phyloP scores from a whole-genome alignment of 1,284 basidiomycete species.

The Microbotryomycetes sp. region DNA sequence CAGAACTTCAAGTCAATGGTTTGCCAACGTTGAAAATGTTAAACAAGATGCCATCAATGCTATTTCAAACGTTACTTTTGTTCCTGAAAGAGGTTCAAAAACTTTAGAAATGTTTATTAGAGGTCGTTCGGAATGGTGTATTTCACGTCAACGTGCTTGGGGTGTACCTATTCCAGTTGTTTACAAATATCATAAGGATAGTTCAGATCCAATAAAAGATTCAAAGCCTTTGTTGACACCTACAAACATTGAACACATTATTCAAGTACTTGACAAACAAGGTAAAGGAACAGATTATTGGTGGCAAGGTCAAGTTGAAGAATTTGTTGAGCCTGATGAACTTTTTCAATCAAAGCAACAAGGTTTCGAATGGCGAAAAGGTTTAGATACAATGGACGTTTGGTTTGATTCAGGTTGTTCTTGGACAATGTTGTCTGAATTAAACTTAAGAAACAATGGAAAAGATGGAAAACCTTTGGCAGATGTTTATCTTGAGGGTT shows the following conservation, averaged over 20 bases:
- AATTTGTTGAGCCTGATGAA: slow-evolving; percentile 66
- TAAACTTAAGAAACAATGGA: slow-evolving; percentile 32
- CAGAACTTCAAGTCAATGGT: slow-evolving; percentile 98
- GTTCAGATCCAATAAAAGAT: slow-evolving; percentile 10
- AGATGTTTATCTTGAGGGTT: slow-evolving; percentile 90
- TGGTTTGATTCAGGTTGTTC: slow-evolving; percentile 99
- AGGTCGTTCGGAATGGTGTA: slow-evolving; percentile 96
- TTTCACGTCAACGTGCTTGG: slow-evolving; percentile 96
- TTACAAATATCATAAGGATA: slow-evolving; percentile 56
- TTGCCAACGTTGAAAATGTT: slow-evolving; percentile 80
- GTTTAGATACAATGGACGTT: slow-evolving; percentile 94
- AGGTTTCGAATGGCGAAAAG: slow-evolving; percentile 53
- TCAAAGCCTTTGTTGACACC: slow-evolving; percentile 56
- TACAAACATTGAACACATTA: slow-evolving; percentile 68
- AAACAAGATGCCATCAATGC: slow-evolving; percentile 69
- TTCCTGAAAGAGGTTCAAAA: slow-evolving; percentile 66
- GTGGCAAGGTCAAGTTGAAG: slow-evolving; percentile 81
- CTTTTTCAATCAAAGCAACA: slow-evolving; percentile 45
- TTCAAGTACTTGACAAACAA: slow-evolving; percentile 56
- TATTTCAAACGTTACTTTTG: slow-evolving; percentile 67
- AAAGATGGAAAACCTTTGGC: slow-evolving; percentile 51
- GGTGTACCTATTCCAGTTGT: slow-evolving; percentile 94
- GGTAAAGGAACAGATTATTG: slow-evolving; percentile 71
- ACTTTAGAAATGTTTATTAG: slow-evolving; percentile 78
- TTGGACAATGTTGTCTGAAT: slow-evolving; percentile 69